Conservation (phyloP, 208 protist species). For the Endotrypanum monterogeii region DNA sequence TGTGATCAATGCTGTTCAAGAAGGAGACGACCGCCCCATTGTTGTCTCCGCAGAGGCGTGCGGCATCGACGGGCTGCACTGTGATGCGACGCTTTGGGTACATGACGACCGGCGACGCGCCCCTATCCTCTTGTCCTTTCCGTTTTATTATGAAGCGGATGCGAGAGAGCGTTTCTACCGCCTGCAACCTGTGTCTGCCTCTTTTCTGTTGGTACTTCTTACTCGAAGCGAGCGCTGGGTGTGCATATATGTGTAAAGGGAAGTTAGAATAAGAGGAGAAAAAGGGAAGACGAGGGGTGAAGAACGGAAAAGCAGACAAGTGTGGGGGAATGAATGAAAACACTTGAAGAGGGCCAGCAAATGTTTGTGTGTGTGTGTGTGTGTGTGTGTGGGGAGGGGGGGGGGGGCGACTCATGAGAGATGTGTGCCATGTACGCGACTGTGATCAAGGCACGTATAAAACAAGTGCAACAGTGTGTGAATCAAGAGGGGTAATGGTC, state of each 20-base stretch:
- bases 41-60: slow-evolving; percentile 22
- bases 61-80: slow-evolving; percentile 25
- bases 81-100: slow-evolving; percentile 29
- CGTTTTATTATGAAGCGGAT: neutral
- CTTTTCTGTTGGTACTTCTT: slow-evolving; percentile 17
- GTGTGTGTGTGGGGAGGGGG: too few relatives aligned
- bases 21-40: slow-evolving; percentile 40
- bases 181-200: neutral
- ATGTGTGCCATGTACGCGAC: neutral
- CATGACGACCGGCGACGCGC: slow-evolving; percentile 2
- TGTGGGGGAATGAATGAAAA: neutral
- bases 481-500: neutral
- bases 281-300: neutral
- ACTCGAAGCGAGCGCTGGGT: neutral
- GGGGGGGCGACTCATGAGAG: too few relatives aligned
- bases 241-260: neutral
- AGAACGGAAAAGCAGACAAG: neutral
- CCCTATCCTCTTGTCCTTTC: neutral
- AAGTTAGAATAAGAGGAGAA: neutral
- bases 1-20: slow-evolving; percentile 43
- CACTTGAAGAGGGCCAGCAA: neutral
- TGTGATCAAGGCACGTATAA: neutral
- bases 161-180: neutral
- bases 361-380: neutral
- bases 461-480: neutral